Conservation (phyloP, 2,329 filamentous ascomycete species). For the Grosmannia clavigera region DNA sequence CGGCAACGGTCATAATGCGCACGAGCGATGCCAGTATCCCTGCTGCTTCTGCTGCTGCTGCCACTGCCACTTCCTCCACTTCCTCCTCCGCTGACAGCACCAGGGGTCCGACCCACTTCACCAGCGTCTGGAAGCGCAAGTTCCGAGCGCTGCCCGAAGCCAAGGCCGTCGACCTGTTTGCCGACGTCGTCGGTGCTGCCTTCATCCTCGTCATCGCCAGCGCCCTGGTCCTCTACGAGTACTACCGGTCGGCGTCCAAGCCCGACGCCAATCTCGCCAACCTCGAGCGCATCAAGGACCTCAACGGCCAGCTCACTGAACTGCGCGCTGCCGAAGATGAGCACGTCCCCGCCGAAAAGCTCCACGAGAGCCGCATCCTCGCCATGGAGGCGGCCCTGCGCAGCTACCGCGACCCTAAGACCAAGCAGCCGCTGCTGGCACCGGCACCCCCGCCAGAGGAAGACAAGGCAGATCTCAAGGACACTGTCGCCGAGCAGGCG, state of each 20-base stretch:
- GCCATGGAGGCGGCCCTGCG: conserved; percentile 41
- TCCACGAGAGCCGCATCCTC: conserved; percentile 32
- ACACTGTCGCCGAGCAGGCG: neutral
- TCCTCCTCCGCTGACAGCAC: conserved; percentile 2
- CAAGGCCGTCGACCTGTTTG: conserved; percentile 55
- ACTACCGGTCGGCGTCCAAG: conserved; percentile 45
- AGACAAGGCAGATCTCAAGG: no score
- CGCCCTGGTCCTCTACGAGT: conserved; percentile 48
- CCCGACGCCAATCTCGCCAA: conserved; percentile 37
- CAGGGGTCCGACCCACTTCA: conserved; percentile 1
- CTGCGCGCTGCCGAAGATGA: conserved; percentile 37
- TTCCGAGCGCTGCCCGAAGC: conserved; percentile 50
- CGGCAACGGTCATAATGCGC: conserved; percentile 14
- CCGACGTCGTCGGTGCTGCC: conserved; percentile 50
- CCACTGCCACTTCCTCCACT: neutral
- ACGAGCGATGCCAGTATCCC: neutral
- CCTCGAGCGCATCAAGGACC: conserved; percentile 36
- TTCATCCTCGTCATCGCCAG: conserved; percentile 50
- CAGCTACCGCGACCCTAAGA: conserved; percentile 41
- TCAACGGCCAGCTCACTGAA: conserved; percentile 35
- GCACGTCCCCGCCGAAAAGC: conserved; percentile 34
- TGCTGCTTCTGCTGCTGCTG: neutral
- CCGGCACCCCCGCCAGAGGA: conserved; percentile 13
- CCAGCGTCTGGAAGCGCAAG: conserved; percentile 47
- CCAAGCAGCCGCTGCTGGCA: conserved; percentile 40